phyloP scores from a whole-genome alignment of 2,329 filamentous ascomycete genomes.

The Cercospora sp. region DNA sequence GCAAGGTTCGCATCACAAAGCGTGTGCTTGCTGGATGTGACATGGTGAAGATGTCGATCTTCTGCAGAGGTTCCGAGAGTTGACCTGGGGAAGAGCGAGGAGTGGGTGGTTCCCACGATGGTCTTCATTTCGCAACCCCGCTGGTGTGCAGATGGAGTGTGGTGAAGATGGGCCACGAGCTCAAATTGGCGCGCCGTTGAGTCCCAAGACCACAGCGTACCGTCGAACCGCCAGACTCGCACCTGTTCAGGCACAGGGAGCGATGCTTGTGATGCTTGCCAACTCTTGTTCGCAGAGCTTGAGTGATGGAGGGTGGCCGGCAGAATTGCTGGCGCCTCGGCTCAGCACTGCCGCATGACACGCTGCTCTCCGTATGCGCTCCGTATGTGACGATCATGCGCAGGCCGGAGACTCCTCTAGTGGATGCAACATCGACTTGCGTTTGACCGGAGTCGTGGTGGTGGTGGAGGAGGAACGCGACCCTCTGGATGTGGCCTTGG shows the following conservation, averaged over 20 bases:
- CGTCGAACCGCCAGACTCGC: not conserved
- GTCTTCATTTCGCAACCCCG: constrained; percentile 5
- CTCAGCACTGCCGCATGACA: not conserved
- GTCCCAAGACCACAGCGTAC: not conserved
- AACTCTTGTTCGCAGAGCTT: constrained; percentile 5
- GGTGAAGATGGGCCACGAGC: constrained; percentile 1
- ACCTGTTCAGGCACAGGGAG: not conserved
- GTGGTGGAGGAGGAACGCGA: not conserved
- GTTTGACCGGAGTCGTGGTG: not conserved
- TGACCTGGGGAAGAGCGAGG: not conserved
- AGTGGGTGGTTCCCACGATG: not conserved
- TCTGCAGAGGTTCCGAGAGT: not conserved
- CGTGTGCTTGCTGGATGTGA: constrained; percentile 2
- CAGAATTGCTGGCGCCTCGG: not conserved
- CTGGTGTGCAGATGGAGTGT: not conserved
- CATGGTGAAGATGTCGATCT: not conserved
- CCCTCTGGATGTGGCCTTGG: not conserved
- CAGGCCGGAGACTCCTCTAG: not conserved
- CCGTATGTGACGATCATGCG: not conserved
- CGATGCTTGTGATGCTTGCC: constrained; percentile 10
- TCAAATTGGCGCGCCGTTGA: not conserved
- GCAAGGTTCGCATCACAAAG: not conserved
- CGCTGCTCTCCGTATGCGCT: not conserved
- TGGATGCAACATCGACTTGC: not conserved
- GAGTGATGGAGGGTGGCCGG: constrained; percentile 3